These are phyloP conservation scores for Naganishia kalamii DNA, from an alignment of 768 basidiomycete genomes.

Conservation along the genomic window DNA sequence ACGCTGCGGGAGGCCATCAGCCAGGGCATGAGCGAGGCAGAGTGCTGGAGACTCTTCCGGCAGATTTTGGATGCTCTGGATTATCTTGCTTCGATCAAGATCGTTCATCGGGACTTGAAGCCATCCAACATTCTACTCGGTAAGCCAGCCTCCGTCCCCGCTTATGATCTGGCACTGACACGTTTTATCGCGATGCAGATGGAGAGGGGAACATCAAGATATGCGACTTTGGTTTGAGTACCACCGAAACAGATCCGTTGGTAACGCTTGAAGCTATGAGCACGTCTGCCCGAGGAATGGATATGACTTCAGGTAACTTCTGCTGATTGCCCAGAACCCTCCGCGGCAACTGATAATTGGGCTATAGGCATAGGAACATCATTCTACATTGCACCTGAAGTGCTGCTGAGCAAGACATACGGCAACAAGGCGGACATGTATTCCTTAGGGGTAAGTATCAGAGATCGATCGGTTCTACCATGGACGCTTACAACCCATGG, in stretches of 20 bases:
- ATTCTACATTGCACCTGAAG: conserved; percentile 88
- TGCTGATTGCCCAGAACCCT: neutral
- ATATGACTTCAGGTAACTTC: conserved; percentile 37
- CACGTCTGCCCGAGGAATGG: conserved; percentile 13
- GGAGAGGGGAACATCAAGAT: conserved; percentile 52
- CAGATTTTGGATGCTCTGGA: conserved; percentile 84
- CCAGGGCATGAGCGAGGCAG: conserved; percentile 72
- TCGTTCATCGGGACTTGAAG: conserved; percentile 77
- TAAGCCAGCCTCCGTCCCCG: conserved; percentile 44
- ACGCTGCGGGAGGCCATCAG: conserved; percentile 62
- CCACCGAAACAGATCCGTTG: conserved; percentile 23
- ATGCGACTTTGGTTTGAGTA: conserved; percentile 76
- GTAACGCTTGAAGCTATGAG: conserved; percentile 10
- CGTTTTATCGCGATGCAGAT: conserved; percentile 24
- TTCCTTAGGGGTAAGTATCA: conserved; percentile 68
- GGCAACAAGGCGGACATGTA: conserved; percentile 69
- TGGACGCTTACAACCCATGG: neutral
- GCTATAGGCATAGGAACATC: conserved; percentile 60
- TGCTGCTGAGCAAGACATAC: conserved; percentile 47
- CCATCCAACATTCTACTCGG: conserved; percentile 90
- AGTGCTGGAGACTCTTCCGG: conserved; percentile 82
- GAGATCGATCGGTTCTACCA: neutral
- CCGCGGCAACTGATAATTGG: conserved; percentile 43
- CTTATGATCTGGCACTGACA: neutral
- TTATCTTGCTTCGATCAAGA: conserved; percentile 81